These are phyloP conservation scores for Tillandsia fasciculata DNA, from an alignment of 176 grass and related monocot genomes.

Conservation along the genomic window DNA sequence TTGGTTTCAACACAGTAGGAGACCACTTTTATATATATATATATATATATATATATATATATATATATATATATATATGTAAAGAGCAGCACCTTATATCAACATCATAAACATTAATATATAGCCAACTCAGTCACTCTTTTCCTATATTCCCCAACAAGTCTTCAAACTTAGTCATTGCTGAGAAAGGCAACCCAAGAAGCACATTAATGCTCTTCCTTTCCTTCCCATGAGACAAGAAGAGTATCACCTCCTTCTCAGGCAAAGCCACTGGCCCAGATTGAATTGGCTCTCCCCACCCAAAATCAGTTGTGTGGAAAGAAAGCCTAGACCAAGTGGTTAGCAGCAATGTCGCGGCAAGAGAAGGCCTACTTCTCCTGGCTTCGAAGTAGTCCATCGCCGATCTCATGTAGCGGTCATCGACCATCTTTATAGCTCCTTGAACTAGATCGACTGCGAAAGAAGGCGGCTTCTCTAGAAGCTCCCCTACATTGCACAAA, in stretches of 20 bases:
- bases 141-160: conserved; percentile 30
- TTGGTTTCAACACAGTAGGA: background rate
- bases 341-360: conserved; percentile 58
- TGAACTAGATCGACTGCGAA: conserved; percentile 35
- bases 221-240: conserved; percentile 55
- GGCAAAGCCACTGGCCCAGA: conserved; percentile 60
- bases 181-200: conserved; percentile 46
- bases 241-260: conserved; percentile 71
- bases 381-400: conserved; percentile 77
- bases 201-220: conserved; percentile 53
- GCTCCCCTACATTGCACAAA: conserved; percentile 41
- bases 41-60: conserved; percentile 6
- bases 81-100: background rate
- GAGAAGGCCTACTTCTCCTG: conserved; percentile 48
- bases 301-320: conserved; percentile 63
- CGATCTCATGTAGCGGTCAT: conserved; percentile 46
- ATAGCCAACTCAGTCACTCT: too few species aligned
- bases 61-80: background rate
- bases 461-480: conserved; percentile 16
- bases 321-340: conserved; percentile 68
- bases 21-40: conserved; percentile 5
- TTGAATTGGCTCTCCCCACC: conserved; percentile 47
- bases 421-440: conserved; percentile 35
- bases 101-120: background rate
- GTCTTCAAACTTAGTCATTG: conserved; percentile 56